Percentiles rank a stretch among this genome's conserved stretches.
Conservation (phyloP, 1,139 yeast genomes). For the Yamadazyma dushanensis region DNA sequence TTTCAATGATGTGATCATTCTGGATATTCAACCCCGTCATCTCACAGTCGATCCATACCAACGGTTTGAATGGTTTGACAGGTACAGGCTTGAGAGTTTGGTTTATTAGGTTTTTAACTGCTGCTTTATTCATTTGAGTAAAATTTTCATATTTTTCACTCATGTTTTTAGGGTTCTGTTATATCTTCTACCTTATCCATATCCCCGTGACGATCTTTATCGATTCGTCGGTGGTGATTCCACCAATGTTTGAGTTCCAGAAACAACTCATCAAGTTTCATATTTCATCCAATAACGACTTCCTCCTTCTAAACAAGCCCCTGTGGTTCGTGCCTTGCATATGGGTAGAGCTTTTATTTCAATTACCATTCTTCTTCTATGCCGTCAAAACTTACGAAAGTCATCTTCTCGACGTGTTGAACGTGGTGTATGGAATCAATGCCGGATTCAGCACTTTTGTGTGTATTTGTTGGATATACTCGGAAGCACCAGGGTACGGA, state of each 20-base stretch:
- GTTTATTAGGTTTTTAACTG: constrained; percentile 4
- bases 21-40: constrained; percentile 91
- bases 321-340: constrained; percentile 77
- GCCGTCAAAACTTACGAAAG: constrained; percentile 19
- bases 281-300: constrained; percentile 63
- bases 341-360: constrained; percentile 67
- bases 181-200: constrained; percentile 53
- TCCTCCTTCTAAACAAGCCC: constrained; percentile 53
- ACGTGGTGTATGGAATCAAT: constrained; percentile 72
- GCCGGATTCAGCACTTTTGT: constrained; percentile 73
- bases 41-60: constrained; percentile 82
- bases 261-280: constrained; percentile 55
- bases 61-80: constrained; percentile 22
- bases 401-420: constrained; percentile 44
- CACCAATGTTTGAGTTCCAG: constrained; percentile 55
- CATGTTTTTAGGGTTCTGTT: constrained; percentile 50
- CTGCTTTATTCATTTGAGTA: background rate
- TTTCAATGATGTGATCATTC: constrained; percentile 80
- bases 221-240: constrained; percentile 73
- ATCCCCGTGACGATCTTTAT: constrained; percentile 72
- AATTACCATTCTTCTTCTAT: constrained; percentile 70
- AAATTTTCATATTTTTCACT: background rate
- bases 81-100: constrained; percentile 2
- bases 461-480: constrained; percentile 51
- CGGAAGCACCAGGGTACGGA: constrained; percentile 32